Conservation (phyloP, 345 rosid genomes). For the Hypericum perforatum region DNA sequence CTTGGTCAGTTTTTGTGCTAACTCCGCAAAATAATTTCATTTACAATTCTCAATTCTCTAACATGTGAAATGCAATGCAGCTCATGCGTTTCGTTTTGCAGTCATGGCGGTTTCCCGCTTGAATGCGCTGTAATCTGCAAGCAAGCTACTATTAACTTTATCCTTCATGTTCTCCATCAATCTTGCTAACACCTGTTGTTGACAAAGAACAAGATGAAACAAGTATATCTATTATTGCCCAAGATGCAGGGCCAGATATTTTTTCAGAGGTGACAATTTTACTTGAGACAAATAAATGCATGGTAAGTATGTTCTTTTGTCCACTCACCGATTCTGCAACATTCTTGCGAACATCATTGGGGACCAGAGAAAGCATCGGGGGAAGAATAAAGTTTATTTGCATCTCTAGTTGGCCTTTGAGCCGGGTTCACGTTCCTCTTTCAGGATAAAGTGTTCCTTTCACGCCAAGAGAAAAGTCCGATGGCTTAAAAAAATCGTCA, state of each 20-base stretch:
- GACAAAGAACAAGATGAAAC: neutral
- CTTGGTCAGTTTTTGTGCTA: no score
- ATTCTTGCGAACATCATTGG: slow-evolving; percentile 48
- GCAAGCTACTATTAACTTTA: slow-evolving; percentile 67
- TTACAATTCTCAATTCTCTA: no score
- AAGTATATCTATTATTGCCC: neutral
- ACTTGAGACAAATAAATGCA: neutral
- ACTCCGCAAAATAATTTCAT: no score
- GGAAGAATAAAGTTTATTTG: slow-evolving; percentile 67
- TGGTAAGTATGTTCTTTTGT: neutral
- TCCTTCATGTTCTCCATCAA: slow-evolving; percentile 74
- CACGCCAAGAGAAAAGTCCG: slow-evolving; percentile 53
- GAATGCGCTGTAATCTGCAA: slow-evolving; percentile 69
- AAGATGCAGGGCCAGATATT: neutral
- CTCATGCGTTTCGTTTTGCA: no score
- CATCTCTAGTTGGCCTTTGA: slow-evolving; percentile 75
- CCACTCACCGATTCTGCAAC: slow-evolving; percentile 53
- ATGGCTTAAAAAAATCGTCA: slow-evolving; percentile 40
- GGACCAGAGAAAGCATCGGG: slow-evolving; percentile 54
- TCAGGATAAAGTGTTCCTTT: slow-evolving; percentile 63
- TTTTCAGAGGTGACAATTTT: neutral
- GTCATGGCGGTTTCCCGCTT: slow-evolving; percentile 25
- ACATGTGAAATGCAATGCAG: no score
- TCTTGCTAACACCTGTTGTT: slow-evolving; percentile 44
- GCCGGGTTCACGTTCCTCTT: slow-evolving; percentile 34